Percentiles rank a stretch among this genome's conserved stretches.
Evolutionary conservation across 208 protist genomes (phyloP).

Genomic region (Crithidia mellificae): DNA sequence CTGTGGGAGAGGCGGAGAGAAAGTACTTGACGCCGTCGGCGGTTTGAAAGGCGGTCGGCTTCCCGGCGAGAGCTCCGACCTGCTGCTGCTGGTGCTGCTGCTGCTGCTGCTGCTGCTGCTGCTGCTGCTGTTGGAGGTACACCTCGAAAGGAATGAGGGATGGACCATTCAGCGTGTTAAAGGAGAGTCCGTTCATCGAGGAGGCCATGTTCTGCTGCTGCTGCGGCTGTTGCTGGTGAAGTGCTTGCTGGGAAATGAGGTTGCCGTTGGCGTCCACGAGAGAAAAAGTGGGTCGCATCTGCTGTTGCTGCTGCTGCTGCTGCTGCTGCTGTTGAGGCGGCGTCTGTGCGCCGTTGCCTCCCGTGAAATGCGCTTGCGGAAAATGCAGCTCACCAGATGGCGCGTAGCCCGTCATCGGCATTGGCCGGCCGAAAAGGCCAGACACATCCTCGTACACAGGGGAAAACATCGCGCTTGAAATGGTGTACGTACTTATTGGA

Average conservation of each 20-base stretch:
- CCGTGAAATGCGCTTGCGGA: neutral
- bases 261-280: constrained; percentile 20
- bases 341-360: neutral
- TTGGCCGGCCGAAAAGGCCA: constrained; percentile 22
- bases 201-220: constrained; percentile 11
- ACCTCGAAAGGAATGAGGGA: constrained; percentile 24
- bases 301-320: constrained; percentile 9
- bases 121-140: constrained; percentile 22
- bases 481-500: no score
- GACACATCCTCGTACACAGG: constrained; percentile 28
- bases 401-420: constrained; percentile 14
- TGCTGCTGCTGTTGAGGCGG: neutral
- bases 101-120: constrained; percentile 29
- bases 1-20: constrained; percentile 3
- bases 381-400: constrained; percentile 21
- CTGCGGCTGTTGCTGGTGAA: constrained; percentile 6
- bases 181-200: constrained; percentile 12
- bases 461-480: constrained; percentile 14
- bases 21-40: constrained; percentile 22
- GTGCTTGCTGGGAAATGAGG: neutral
- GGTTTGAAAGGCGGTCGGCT: constrained; percentile 10
- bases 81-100: constrained; percentile 35
- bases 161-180: constrained; percentile 20
- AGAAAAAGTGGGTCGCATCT: constrained; percentile 14
- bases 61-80: neutral